Conservation (phyloP, 805 yeast genomes). For the Metschnikowia aberdeeniae region DNA sequence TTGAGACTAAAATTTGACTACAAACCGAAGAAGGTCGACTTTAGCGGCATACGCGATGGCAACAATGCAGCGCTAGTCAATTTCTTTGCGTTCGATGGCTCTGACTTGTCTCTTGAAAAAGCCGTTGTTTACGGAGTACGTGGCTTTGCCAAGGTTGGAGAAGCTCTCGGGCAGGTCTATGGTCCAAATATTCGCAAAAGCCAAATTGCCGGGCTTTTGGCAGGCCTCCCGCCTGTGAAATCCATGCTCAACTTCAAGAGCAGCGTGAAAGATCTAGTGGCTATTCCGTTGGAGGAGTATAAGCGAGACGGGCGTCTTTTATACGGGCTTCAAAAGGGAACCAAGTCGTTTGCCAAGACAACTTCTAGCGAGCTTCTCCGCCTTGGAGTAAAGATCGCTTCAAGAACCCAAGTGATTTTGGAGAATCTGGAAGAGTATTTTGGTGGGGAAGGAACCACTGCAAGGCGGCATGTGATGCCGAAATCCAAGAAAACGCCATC, state of each 20-base stretch:
- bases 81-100: constrained; percentile 83
- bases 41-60: constrained; percentile 80
- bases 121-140: constrained; percentile 68
- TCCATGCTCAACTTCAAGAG: constrained; percentile 74
- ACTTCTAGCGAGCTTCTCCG: constrained; percentile 78
- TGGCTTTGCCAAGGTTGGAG: constrained; percentile 63
- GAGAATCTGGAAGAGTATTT: constrained; percentile 76
- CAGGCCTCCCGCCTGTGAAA: constrained; percentile 80
- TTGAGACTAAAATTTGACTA: constrained; percentile 74
- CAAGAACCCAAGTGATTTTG: constrained; percentile 78
- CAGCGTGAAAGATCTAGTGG: constrained; percentile 69
- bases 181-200: constrained; percentile 80
- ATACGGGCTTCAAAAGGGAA: constrained; percentile 72
- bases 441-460: constrained; percentile 68
- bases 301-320: constrained; percentile 66
- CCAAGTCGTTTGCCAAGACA: constrained; percentile 65
- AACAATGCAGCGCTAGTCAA: constrained; percentile 84
- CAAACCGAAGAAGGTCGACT: constrained; percentile 86
- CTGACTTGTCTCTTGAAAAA: constrained; percentile 61
- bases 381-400: constrained; percentile 79
- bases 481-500: constrained; percentile 1
- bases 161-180: constrained; percentile 66
- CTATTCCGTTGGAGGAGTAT: constrained; percentile 72
- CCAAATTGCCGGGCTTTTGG: constrained; percentile 74
- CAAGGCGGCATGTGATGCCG: constrained; percentile 27